Base-by-base conservation (phyloP, 805 yeast species). In the Ogataea corticis region DNA sequence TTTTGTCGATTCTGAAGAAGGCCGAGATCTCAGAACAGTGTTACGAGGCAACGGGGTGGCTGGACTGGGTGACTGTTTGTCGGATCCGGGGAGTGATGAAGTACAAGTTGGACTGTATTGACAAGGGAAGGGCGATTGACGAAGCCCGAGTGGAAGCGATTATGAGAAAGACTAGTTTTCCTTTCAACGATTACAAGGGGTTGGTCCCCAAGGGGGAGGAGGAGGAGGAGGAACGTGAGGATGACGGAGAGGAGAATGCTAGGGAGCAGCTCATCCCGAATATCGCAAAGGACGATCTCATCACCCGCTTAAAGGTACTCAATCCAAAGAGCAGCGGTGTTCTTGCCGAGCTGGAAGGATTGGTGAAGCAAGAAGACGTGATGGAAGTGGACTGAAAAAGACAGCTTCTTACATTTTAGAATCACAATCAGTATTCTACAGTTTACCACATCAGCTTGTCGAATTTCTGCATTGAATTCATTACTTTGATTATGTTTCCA, bases 41-140 rank as follows among this genome's bases (percentile, higher is more conserved):
- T 17, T 82, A 80, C 48, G 78, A 76, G 46, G 76, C 77, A 38
- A 85, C 83, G 44, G 98, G 98, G 1, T 92, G 98, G 98, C 76
- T 79, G 49, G 75, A 75, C 42, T 77, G 75, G 49, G 72, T 79
- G 34, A 79, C 83, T 3, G 71, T 89, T 57, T 75, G 77, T 21
- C 80, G 82, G 23, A 67, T 89, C 2, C 74, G 97, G 55, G 71
- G 82, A 40, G 75, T 91, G 15, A 75, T 89, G 47, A 75, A 88
- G 54, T 85, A 85, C 56, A 90, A 89, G 61, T 66, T 90, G 44
- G 77, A 77, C 16, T 77, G 82, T 49, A 64, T 86, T 38, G 79
- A 77, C 65, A 76, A 65, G 66, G 75, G 79, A 52, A 70, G 71
- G 58, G 61, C 72, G 29, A 54, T 82, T 48, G 75, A 76, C 52